Evolutionary conservation across 78 protist genomes (phyloP).

Genomic region (Cyanophora paradoxa): DNA sequence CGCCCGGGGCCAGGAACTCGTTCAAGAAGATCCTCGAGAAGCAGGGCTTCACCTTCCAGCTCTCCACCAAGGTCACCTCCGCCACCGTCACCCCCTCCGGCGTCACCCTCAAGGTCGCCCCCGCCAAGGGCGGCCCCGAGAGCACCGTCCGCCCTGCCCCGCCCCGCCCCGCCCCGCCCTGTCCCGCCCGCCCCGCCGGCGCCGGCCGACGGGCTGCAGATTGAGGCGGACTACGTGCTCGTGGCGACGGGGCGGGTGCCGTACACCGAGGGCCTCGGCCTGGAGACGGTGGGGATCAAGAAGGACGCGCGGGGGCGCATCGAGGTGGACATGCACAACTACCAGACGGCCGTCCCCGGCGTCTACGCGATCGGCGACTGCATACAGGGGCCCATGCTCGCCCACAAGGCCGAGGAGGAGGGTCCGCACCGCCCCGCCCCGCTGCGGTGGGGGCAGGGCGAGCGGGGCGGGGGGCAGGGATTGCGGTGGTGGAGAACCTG

Average conservation of each 20-base stretch:
- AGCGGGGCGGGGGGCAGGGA: conserved; percentile 49
- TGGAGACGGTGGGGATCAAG: conserved; percentile 62
- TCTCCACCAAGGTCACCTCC: conserved; percentile 58
- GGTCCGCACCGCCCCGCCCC: conserved; percentile 23
- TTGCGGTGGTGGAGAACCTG: conserved; percentile 74
- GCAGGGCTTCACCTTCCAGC: conserved; percentile 81
- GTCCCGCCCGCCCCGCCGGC: not conserved
- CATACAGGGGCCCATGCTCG: conserved; percentile 98
- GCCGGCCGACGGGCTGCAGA: not conserved
- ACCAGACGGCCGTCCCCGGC: conserved; percentile 65
- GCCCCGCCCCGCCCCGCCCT: not conserved
- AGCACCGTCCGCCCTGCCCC: not conserved
- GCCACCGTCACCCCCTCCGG: conserved; percentile 23
- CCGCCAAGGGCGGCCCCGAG: conserved; percentile 45
- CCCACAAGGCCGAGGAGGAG: conserved; percentile 99
- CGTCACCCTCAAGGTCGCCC: conserved; percentile 57
- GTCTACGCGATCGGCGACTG: conserved; percentile 98
- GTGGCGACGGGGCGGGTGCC: conserved; percentile 94
- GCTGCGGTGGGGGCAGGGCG: not conserved
- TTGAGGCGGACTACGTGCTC: conserved; percentile 77
- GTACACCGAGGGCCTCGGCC: conserved; percentile 80
- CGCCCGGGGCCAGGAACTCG: conserved; percentile 12
- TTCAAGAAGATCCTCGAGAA: conserved; percentile 66
- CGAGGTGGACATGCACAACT: conserved; percentile 59
- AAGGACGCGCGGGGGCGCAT: conserved; percentile 73